phyloP scores from a whole-genome alignment of 768 basidiomycete genomes.

The Trametes elegans region DNA sequence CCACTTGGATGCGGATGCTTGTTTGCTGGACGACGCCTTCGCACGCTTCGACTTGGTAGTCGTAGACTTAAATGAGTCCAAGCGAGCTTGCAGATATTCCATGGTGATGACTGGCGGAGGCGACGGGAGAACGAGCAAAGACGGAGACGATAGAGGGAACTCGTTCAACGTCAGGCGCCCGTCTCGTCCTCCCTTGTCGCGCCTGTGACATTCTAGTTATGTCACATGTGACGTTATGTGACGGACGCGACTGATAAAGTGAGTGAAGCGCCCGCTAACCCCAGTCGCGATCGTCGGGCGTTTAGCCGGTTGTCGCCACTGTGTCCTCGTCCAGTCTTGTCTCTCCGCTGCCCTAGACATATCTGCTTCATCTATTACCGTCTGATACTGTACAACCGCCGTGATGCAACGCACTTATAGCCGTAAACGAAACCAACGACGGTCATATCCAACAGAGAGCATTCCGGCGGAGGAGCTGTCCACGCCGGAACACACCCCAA shows the following conservation, averaged over 20 bases:
- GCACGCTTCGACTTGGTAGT: conserved; percentile 52
- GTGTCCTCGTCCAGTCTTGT: neutral
- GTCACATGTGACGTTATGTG: conserved; percentile 7
- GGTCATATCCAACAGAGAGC: conserved; percentile 3
- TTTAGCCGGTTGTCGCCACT: neutral
- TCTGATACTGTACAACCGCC: neutral
- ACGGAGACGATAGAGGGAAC: neutral
- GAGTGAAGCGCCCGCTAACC: neutral
- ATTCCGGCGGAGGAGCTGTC: neutral
- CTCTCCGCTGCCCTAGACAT: neutral
- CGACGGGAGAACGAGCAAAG: neutral
- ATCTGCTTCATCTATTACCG: neutral
- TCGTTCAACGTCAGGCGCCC: conserved; percentile 11
- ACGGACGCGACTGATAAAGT: conserved; percentile 15
- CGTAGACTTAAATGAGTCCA: conserved; percentile 57
- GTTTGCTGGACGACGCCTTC: conserved; percentile 48
- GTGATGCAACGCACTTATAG: conserved; percentile 41
- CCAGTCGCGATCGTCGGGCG: conserved; percentile 8
- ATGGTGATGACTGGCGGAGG: conserved; percentile 10
- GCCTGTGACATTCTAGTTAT: conserved; percentile 9
- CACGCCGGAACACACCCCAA: neutral
- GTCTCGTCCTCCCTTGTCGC: neutral
- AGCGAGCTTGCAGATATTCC: conserved; percentile 37
- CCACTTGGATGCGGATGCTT: conserved; percentile 64
- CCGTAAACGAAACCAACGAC: conserved; percentile 29